phyloP scores from a whole-genome alignment of 176 grass and related monocot species.

The Oryza nivara region DNA sequence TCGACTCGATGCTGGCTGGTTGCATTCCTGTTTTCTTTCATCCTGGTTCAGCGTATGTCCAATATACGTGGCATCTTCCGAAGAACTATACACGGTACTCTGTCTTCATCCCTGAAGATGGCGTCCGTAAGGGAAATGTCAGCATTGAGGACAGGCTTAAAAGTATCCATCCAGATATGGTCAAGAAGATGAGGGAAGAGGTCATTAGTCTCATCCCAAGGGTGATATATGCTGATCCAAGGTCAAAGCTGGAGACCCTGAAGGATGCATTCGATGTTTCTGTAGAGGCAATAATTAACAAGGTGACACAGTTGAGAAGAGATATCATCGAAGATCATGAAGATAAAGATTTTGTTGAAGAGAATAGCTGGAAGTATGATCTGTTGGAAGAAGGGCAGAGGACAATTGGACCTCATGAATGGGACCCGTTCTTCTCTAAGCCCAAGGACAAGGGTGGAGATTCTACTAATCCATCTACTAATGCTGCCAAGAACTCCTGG shows the following conservation, averaged over 20 bases:
- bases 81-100: slow-evolving; percentile 93
- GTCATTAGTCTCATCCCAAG: slow-evolving; percentile 87
- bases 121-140: slow-evolving; percentile 54
- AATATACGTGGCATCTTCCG: slow-evolving; percentile 95
- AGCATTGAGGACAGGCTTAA: slow-evolving; percentile 77
- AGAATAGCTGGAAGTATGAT: slow-evolving; percentile 94
- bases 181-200: slow-evolving; percentile 82
- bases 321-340: slow-evolving; percentile 68
- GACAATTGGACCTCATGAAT: slow-evolving; percentile 72
- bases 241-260: slow-evolving; percentile 83
- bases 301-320: slow-evolving; percentile 80
- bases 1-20: slow-evolving; percentile 93
- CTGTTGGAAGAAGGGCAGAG: slow-evolving; percentile 73
- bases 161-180: slow-evolving; percentile 56
- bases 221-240: slow-evolving; percentile 92
- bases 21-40: slow-evolving; percentile 99
- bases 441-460: slow-evolving; percentile 73
- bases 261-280: slow-evolving; percentile 93
- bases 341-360: slow-evolving; percentile 85
- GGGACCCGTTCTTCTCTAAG: slow-evolving; percentile 99
- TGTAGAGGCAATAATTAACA: slow-evolving; percentile 76
- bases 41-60: slow-evolving; percentile 89
- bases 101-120: slow-evolving; percentile 89
- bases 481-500: slow-evolving; percentile 89
- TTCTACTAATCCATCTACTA: slow-evolving; percentile 53